These are phyloP conservation scores for Rasamsonia emersonii DNA, from an alignment of 2,329 filamentous ascomycete species.

Conservation along the genomic window DNA sequence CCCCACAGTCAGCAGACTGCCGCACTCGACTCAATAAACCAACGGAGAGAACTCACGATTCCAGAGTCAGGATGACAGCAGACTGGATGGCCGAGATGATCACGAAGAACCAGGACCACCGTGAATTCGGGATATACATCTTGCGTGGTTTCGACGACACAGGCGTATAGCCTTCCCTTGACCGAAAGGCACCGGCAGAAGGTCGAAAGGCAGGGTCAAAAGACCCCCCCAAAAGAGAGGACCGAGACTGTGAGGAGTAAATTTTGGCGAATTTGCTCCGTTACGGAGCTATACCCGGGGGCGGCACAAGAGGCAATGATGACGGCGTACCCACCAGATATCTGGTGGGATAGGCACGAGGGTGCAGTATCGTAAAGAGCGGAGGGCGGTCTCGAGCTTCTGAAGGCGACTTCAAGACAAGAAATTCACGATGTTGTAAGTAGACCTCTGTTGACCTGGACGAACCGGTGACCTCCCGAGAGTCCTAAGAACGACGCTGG, in stretches of 20 bases:
- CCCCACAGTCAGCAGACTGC: background rate
- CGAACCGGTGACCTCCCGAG: too few relatives aligned
- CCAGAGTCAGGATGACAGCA: slow-evolving; percentile 69
- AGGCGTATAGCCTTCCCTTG: slow-evolving; percentile 42
- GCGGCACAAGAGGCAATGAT: too few relatives aligned
- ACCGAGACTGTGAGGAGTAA: slow-evolving; percentile 47
- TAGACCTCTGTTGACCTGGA: too few relatives aligned
- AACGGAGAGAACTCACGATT: slow-evolving; percentile 58
- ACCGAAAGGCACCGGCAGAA: slow-evolving; percentile 42
- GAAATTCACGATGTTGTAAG: too few relatives aligned
- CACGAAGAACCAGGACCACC: slow-evolving; percentile 86
- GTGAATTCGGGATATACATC: slow-evolving; percentile 71
- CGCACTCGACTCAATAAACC: background rate
- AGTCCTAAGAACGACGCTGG: too few relatives aligned
- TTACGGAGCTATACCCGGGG: slow-evolving; percentile 27
- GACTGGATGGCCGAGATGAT: slow-evolving; percentile 66
- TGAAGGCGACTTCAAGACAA: too few relatives aligned
- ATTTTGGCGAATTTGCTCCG: slow-evolving; percentile 43
- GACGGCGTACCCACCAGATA: too few relatives aligned
- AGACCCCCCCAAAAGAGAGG: slow-evolving; percentile 52
- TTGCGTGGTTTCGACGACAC: slow-evolving; percentile 30
- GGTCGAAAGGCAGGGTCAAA: slow-evolving; percentile 43
- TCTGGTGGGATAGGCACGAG: too few relatives aligned
- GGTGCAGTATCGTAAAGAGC: too few relatives aligned
- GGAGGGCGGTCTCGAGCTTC: too few relatives aligned